phyloP scores from a whole-genome alignment of 1,284 basidiomycete genomes.

The Ustilago vetiveriae region DNA sequence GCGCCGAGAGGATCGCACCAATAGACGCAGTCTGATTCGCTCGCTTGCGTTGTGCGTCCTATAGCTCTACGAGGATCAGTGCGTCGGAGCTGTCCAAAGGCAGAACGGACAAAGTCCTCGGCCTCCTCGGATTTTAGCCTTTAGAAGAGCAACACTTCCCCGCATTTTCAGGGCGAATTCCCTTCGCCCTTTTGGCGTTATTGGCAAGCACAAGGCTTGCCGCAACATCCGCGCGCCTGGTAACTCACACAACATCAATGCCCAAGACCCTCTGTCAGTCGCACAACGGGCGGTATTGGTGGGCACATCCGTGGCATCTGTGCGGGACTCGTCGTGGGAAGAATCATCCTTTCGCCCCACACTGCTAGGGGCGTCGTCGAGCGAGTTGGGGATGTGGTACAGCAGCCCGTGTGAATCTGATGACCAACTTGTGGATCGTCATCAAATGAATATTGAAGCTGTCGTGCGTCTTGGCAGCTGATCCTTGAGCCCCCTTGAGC shows the following conservation, averaged over 20 bases:
- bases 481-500: not conserved
- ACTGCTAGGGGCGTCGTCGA: too few relatives aligned
- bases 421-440: constrained; percentile 13
- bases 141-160: constrained; percentile 10
- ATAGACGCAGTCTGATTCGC: constrained; percentile 11
- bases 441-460: too few relatives aligned
- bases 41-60: too few relatives aligned
- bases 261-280: too few relatives aligned
- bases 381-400: too few relatives aligned
- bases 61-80: too few relatives aligned
- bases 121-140: constrained; percentile 37
- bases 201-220: too few relatives aligned
- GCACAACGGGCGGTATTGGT: not conserved
- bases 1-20: not conserved
- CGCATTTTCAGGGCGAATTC: constrained; percentile 4
- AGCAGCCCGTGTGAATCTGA: not conserved
- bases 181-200: too few relatives aligned
- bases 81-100: not conserved
- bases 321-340: not conserved
- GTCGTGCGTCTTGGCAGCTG: too few relatives aligned
- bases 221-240: constrained; percentile 1
- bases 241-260: too few relatives aligned
- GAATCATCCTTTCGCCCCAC: too few relatives aligned
- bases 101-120: constrained; percentile 26
- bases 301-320: not conserved